phyloP scores from a whole-genome alignment of 805 yeast species.

The Metschnikowia lochheadii region DNA sequence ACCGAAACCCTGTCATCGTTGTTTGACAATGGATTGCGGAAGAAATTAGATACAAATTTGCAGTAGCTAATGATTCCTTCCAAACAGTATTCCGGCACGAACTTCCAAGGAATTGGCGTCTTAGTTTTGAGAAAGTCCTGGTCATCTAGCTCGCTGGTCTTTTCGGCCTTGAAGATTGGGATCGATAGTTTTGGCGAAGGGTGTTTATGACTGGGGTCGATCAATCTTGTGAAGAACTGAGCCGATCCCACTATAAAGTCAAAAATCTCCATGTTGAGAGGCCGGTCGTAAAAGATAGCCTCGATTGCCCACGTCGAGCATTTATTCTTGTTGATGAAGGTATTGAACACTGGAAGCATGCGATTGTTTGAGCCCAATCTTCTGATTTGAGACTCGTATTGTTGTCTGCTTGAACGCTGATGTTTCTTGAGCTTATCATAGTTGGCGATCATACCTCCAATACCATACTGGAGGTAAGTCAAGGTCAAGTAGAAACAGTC shows the following conservation, averaged over 20 bases:
- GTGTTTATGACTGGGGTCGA: constrained; percentile 67
- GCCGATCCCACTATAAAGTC: constrained; percentile 77
- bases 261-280: constrained; percentile 61
- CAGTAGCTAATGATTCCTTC: constrained; percentile 79
- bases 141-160: constrained; percentile 68
- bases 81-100: constrained; percentile 77
- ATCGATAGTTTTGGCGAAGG: constrained; percentile 51
- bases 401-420: constrained; percentile 46
- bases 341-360: constrained; percentile 31
- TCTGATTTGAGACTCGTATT: constrained; percentile 10
- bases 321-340: constrained; percentile 36
- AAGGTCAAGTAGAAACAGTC: constrained; percentile 80
- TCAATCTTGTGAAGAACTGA: constrained; percentile 62
- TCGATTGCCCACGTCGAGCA: constrained; percentile 53
- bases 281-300: constrained; percentile 55
- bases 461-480: constrained; percentile 81
- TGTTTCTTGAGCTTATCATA: constrained; percentile 52
- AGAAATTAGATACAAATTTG: constrained; percentile 53
- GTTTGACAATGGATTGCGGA: constrained; percentile 52
- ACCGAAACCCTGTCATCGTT: constrained; percentile 49
- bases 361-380: constrained; percentile 11
- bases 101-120: constrained; percentile 74
- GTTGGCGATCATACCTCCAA: constrained; percentile 66
- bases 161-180: constrained; percentile 52
- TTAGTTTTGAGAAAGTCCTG: constrained; percentile 62